These are phyloP conservation scores for Pseudomicrostroma phylloplanum DNA, from an alignment of 1,284 basidiomycete species.

Conservation along the genomic window DNA sequence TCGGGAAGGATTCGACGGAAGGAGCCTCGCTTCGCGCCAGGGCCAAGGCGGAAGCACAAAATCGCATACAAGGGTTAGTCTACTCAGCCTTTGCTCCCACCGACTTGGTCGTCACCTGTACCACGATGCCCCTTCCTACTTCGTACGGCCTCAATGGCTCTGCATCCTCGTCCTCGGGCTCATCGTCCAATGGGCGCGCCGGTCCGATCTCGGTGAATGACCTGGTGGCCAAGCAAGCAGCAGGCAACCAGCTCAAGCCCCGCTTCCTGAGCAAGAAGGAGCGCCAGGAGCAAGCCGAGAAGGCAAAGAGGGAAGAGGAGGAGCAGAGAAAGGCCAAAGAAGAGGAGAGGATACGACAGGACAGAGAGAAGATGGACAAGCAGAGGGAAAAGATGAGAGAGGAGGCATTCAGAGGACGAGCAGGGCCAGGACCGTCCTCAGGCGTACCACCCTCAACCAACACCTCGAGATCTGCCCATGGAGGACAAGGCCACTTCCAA, in stretches of 20 bases:
- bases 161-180: too few relatives aligned
- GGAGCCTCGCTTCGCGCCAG: too few relatives aligned
- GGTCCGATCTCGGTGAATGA: constrained; percentile 38
- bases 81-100: too few relatives aligned
- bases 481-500: constrained; percentile 3
- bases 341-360: constrained; percentile 60
- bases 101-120: too few relatives aligned
- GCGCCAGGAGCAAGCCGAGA: constrained; percentile 27
- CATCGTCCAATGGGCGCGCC: too few relatives aligned
- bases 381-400: constrained; percentile 49
- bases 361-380: constrained; percentile 58
- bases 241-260: constrained; percentile 27
- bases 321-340: constrained; percentile 56
- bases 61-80: too few relatives aligned
- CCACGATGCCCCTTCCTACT: too few relatives aligned
- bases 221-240: constrained; percentile 32
- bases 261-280: constrained; percentile 41
- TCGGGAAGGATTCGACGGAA: too few relatives aligned
- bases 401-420: not conserved
- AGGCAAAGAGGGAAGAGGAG: constrained; percentile 21
- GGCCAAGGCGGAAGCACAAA: too few relatives aligned
- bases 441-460: constrained; percentile 13
- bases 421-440: not conserved
- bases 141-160: too few relatives aligned
- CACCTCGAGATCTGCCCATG: not conserved